Conservation (phyloP, 2,329 filamentous ascomycete species). For the Mycocentrospora acerina region DNA sequence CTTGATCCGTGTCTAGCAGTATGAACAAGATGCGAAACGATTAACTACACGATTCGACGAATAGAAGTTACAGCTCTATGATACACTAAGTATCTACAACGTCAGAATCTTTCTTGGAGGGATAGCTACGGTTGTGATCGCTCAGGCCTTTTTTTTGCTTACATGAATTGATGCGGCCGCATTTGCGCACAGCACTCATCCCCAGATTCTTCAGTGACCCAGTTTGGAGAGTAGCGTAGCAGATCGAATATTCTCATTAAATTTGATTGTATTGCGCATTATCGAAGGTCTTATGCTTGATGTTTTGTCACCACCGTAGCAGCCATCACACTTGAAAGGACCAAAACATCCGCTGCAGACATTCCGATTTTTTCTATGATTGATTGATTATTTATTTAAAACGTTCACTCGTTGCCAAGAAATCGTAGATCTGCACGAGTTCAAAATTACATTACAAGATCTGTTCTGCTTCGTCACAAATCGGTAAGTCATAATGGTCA, state of each 20-base stretch:
- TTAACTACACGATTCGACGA: no score
- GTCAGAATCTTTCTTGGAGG: slow-evolving; percentile 3
- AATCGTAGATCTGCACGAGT: slow-evolving; percentile 1
- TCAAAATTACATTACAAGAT: not conserved
- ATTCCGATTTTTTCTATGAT: slow-evolving; percentile 7
- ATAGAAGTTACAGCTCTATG: no score
- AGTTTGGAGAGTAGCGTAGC: not conserved
- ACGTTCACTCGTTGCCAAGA: slow-evolving; percentile 1
- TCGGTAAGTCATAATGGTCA: no score
- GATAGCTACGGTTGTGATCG: slow-evolving; percentile 2
- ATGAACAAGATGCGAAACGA: no score
- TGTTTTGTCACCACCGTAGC: slow-evolving; percentile 7
- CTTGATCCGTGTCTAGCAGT: no score
- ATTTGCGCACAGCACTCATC: not conserved
- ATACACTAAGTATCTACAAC: slow-evolving; percentile 6
- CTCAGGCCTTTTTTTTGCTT: slow-evolving; percentile 6
- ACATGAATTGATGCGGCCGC: slow-evolving; percentile 3
- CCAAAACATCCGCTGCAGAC: slow-evolving; percentile 2
- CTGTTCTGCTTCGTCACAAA: no score
- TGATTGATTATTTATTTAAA: slow-evolving; percentile 1
- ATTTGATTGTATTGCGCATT: slow-evolving; percentile 1
- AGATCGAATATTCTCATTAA: not conserved
- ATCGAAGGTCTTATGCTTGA: slow-evolving; percentile 1
- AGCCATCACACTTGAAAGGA: slow-evolving; percentile 5
- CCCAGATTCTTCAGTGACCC: slow-evolving; percentile 1